phyloP scores from a whole-genome alignment of 2,329 filamentous ascomycete genomes.

The Colletotrichum brevisporum region DNA sequence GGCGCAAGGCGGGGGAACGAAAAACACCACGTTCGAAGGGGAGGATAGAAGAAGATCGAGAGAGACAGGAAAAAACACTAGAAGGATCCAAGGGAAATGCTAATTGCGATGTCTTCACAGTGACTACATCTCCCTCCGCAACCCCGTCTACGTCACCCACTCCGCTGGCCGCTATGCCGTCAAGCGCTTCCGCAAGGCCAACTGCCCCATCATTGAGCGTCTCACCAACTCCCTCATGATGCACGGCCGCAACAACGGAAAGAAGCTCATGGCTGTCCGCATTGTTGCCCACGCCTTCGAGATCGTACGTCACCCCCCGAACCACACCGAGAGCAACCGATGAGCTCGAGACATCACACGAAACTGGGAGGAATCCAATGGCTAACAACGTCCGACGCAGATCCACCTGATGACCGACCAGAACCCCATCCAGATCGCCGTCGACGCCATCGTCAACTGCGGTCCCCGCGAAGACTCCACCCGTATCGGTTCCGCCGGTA shows the following conservation, averaged over 20 bases:
- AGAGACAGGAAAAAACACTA: not conserved
- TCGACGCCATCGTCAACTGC: constrained; percentile 99
- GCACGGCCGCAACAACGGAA: constrained; percentile 99
- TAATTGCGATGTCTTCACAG: constrained; percentile 65
- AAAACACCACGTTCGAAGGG: no score
- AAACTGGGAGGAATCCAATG: constrained; percentile 17
- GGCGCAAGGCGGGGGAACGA: no score
- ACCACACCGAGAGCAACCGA: constrained; percentile 9
- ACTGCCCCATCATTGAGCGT: constrained; percentile 99
- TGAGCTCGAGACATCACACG: constrained; percentile 3
- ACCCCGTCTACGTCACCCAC: constrained; percentile 99
- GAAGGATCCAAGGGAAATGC: constrained; percentile 43
- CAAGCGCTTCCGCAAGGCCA: constrained; percentile 99
- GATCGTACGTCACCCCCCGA: constrained; percentile 80
- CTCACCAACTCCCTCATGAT: constrained; percentile 99
- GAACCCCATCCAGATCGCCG: constrained; percentile 99
- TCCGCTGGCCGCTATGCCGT: constrained; percentile 97
- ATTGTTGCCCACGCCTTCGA: constrained; percentile 99
- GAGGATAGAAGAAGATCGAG: not conserved
- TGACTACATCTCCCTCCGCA: constrained; percentile 99
- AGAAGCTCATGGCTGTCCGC: constrained; percentile 99
- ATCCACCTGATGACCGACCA: constrained; percentile 99
- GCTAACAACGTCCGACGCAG: constrained; percentile 63
- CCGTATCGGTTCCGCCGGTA: constrained; percentile 99
- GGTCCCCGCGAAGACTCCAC: constrained; percentile 99